Base-by-base conservation (phyloP, 1,139 yeast species). In the Saccharomycopsis phalli region DNA sequence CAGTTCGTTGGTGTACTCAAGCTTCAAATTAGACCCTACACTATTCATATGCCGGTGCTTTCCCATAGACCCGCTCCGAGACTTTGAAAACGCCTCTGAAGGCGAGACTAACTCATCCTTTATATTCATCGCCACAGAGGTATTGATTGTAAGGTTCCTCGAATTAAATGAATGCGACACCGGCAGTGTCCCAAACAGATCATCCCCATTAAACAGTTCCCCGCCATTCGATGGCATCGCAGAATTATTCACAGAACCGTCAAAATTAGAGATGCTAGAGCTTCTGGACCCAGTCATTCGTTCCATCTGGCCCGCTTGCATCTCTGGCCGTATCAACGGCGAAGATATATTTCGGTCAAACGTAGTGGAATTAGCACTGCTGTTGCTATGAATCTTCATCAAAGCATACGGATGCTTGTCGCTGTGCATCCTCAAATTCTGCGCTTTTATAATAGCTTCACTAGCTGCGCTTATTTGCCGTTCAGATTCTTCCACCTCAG, bases 381-480 rank as follows among this genome's bases (percentile, higher is more conserved):
- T n/a, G 8, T 10, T 10, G n/a, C 29, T 26, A 6, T 6, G 29
- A 4, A 10, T n/a, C 13, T 26, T 26, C 33, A 35, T 26, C 22
- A 17, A 10, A 4, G 32, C 38, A 16, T 35, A 27, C 5, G 31
- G 16, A 16, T 30, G 17, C 10, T 22, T 10, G 8, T 14, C 29
- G 6, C 27, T 11, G 7, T 33, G 10, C 7, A 11, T 5, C 22
- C 43, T 26, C 20, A 42, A 36, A 16, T 40, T 36, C 31, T 42
- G 46, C 3, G 44, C 44, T 6, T 22, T 31, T n/a, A 33, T 40
- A 26, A 36, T 39, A 6, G 46, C 46, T 16, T 42, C 46, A 25
- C 31, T 42, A 7, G 44, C 46, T 14, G 44, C 44, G 14, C 10
- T 8, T 7, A 18, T 31, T 36, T 37, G 35, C 20, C 8, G 13